These are phyloP conservation scores for Alternaria brassicicola DNA, from an alignment of 2,329 filamentous ascomycete genomes.

Conservation along the genomic window DNA sequence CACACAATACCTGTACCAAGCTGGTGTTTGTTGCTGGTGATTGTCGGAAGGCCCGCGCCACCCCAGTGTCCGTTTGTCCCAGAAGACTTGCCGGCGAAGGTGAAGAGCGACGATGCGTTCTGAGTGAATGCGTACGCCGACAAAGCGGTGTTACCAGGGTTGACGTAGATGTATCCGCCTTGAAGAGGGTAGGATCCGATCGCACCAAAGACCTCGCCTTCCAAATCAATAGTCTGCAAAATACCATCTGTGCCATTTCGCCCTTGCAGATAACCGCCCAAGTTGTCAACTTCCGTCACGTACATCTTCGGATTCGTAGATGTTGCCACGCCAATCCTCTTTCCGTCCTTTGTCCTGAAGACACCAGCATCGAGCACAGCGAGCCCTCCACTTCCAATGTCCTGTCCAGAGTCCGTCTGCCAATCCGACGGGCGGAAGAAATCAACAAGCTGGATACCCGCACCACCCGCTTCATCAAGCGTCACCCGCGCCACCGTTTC, in stretches of 20 bases:
- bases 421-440: slow-evolving; percentile 23
- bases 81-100: slow-evolving; percentile 34
- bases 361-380: slow-evolving; percentile 21
- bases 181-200: slow-evolving; percentile 33
- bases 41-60: slow-evolving; percentile 44
- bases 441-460: slow-evolving; percentile 21
- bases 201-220: slow-evolving; percentile 30
- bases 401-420: slow-evolving; percentile 13
- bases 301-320: slow-evolving; percentile 42
- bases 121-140: slow-evolving; percentile 36
- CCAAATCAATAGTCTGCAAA: slow-evolving; percentile 28
- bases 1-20: slow-evolving; percentile 39
- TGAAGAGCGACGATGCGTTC: slow-evolving; percentile 30
- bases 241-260: slow-evolving; percentile 24
- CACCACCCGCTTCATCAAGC: slow-evolving; percentile 9
- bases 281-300: slow-evolving; percentile 26
- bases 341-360: slow-evolving; percentile 27
- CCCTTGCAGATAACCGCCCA: slow-evolving; percentile 35
- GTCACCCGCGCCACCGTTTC: slow-evolving; percentile 17
- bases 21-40: slow-evolving; percentile 50
- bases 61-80: slow-evolving; percentile 33
- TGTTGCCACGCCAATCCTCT: slow-evolving; percentile 34
- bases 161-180: slow-evolving; percentile 40
- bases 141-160: slow-evolving; percentile 35
- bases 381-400: slow-evolving; percentile 24